Evolutionary conservation across 208 protist species (phyloP), one percentile per base, ranked within the genome.

Genomic region (Vickermania ingenoplastis): DNA sequence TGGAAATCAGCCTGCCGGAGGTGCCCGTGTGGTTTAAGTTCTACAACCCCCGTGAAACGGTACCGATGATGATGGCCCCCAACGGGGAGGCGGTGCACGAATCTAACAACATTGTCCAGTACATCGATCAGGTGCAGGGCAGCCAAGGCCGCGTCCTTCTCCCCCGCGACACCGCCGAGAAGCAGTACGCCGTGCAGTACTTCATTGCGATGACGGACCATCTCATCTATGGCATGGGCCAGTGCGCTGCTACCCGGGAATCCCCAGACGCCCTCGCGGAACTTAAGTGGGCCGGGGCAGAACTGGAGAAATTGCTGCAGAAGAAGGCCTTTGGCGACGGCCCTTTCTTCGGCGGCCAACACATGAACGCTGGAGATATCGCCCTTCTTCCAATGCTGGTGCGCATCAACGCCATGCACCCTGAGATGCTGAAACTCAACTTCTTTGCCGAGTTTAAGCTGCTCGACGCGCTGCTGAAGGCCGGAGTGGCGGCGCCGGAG

Each of bases 1-100:
- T 88, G 29, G 77, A 88, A 31, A 64, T 89, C 30, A 62, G 84
- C 26, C 62, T 84, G 24, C 21, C 54, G n/a, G 57, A 80, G 14
- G 28, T 60, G 25, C 79, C 77, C n/a, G 57, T 57, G 52, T 92
- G 86, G 82, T 89, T 81, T 67, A 63, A 66, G 57, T 61, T 69
- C 58, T 59, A 89, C 41, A 90, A 89, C 66, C 56, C 48, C 26
- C 77, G 73, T 30, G 77, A 77, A 50, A 92, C 82, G 59, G 77
- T 92, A 23, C 82, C 86, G 1, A 59, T 69, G 28, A 54, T 92
- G 14, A 59, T 79, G 41, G 83, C 81, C 26, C 69, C 67, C 1
- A 60, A 64, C 27, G 85, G 81, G 3, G 71, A 83, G 27, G 65
- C 71, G 29, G 61, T 88, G 53, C 77, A 86, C 63, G 86, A 88